Evolutionary conservation across 768 basidiomycete genomes (phyloP).

Genomic region (Podaxis sp.): DNA sequence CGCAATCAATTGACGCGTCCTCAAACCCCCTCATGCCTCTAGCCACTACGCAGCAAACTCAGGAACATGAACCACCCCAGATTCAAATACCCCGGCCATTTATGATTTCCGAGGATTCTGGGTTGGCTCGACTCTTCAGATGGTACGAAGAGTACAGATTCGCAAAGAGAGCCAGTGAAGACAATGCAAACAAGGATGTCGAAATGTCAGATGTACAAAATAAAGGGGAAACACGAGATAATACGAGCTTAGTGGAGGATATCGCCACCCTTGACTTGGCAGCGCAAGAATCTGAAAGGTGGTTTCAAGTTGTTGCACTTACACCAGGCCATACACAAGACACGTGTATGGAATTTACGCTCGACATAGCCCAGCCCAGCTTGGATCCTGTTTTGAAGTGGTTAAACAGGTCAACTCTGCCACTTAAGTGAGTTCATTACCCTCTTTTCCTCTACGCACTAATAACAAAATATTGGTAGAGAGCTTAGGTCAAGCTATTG

Average conservation of each 20-base stretch:
- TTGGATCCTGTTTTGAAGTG: slow-evolving; percentile 33
- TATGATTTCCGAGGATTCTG: slow-evolving; percentile 5
- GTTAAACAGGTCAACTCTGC: slow-evolving; percentile 28
- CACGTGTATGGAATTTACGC: slow-evolving; percentile 20
- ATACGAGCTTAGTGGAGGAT: neutral
- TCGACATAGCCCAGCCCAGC: slow-evolving; percentile 26
- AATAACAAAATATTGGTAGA: slow-evolving; percentile 21
- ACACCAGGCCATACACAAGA: slow-evolving; percentile 15
- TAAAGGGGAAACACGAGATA: neutral
- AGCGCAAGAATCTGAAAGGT: slow-evolving; percentile 22
- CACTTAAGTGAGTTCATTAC: slow-evolving; percentile 29
- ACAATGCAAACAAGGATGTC: neutral
- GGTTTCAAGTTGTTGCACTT: slow-evolving; percentile 18
- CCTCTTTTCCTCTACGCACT: neutral
- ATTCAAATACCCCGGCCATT: neutral
- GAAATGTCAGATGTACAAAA: neutral
- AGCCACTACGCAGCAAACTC: neutral
- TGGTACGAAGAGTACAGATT: slow-evolving; percentile 8
- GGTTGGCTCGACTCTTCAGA: slow-evolving; percentile 8
- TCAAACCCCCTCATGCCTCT: neutral
- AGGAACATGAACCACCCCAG: neutral
- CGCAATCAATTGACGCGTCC: neutral
- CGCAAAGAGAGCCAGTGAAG: neutral
- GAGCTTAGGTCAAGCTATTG: slow-evolving; percentile 37
- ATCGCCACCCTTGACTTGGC: neutral